Base-by-base conservation (phyloP, 306 rosid genomes). In the Cucurbita maxima region DNA sequence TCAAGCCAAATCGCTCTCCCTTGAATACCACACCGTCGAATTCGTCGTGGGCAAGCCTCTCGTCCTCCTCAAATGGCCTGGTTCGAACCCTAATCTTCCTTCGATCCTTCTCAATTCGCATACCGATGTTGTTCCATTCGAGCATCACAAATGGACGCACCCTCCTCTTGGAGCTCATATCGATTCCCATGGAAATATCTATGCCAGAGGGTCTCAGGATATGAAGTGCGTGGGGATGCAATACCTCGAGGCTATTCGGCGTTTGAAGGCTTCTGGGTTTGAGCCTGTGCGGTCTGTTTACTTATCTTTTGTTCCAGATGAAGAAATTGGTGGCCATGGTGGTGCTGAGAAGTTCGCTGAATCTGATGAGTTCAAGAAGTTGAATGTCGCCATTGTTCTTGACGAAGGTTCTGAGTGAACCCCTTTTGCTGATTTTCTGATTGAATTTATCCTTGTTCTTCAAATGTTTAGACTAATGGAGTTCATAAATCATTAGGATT, bases 181-280 rank as follows among this genome's bases (percentile, higher is more conserved):
- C 15, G 97, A 90, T 41, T 36, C 82, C 5, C 1, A 22, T 0
- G 95, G 96, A 0, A 74, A 77, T 50, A 74, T 90, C 8, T 86
- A 76, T 60, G 97, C 97, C 19, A 75, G 98, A 77, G 97, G 97
- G 20, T 87, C 98, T 4, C 97, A 94, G 81, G 97, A 90, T 55
- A 93, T 89, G 96, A 93, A 94, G 86, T 94, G 98, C 80, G 94
- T 94, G 14, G 90, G 97, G 2, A 71, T 90, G 88, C 98, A 94
- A 82, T 90, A 94, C 79, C 83, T 94, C 19, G 98, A 94, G 81
- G 98, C 97, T 18, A 66, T 94, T 78, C 85, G 97, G 4, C 79
- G 79, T 18, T 80, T 94, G 53, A 85, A 82, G 80, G 81, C 81
- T 13, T 71, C 79, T 45, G 82, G 81, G 47, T 94, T 87, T 57